Evolutionary conservation across 2,329 filamentous ascomycete species (phyloP), one percentile per base, ranked within the genome.

Genomic region (Shiraia bambusicola): DNA sequence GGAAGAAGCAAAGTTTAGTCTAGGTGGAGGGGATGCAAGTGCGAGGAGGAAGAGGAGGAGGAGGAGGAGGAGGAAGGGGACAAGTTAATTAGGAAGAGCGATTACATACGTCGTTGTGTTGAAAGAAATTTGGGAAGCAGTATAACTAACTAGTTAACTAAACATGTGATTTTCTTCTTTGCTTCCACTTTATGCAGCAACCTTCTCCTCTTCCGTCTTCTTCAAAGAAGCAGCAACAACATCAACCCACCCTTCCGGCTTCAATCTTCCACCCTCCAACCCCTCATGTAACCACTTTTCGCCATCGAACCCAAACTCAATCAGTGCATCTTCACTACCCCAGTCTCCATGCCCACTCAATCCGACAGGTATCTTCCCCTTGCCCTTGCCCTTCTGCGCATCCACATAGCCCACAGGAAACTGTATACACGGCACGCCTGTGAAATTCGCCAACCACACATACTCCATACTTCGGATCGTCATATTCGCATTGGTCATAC

Each of bases 381-480:
- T 77, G 0, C 85, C 86, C 42, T 76, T 70, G 0, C 56, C 56
- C 52, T 78, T 72, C 5, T 71, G 69, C 0, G 78, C 74, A 17
- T 80, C 72, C 3, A 74, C 77, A 69, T 90, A 95, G 1, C 88
- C 90, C 9, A 87, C 82, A 0, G 91, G 89, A 26, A 82, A 82
- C 32, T 76, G 82, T 10, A 94, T 79, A 1, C 87, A 82, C 1
- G 91, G 91, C 34, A 84, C 83, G 0, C 91, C 91, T 0, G 77
- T 81, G 55, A 89, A 84, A 68, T 96, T 96, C 6, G 90, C 86
- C 26, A 95, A 69, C 79, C 87, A 95, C 12, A 87, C 83, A 69
- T 88, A 95, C 66, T 85, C 81, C 88, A 95, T 95, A 61, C 81
- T 87, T 17, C 79, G 75, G n/a, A 95, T 72, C 12, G 81, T 83